Evolutionary conservation across 2,329 filamentous ascomycete genomes (phyloP), one percentile per base, ranked within the genome.

Genomic region (Fusarium staphyleae): DNA sequence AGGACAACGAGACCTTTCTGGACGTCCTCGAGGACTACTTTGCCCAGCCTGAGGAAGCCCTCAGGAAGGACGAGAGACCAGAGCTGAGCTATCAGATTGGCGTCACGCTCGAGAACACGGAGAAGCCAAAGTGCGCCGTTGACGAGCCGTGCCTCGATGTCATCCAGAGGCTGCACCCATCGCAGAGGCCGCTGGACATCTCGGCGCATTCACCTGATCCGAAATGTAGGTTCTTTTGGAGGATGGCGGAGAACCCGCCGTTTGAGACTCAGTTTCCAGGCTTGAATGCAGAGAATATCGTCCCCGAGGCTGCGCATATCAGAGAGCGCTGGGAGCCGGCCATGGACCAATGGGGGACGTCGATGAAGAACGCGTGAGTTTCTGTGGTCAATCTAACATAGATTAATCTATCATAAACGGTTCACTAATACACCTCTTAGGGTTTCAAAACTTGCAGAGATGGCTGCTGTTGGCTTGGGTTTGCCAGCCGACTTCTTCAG

Each of bases 1-100:
- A 71, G 3, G 80, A 84, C 71, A 86, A 86, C 73, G 72, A 73
- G 19, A 71, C 74, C 47, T 86, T 86, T 63, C 79, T 86, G 50
- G 82, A 86, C 69, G 75, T 86, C 30, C 78, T 86, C n/a, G 83
- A 86, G 71, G 82, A 85, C 74, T 86, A 86, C 75, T 86, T 86
- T 66, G 82, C 81, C 28, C 83, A 86, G 70, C 79, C 82, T 13
- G 72, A 74, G 14, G 75, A 69, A 8, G 69, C 66, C 3, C 75
- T 86, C 29, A 70, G 69, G 41, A 67, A 66, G 29, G 83, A 86
- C 60, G 81, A 85, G 73, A 77, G 82, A 3, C 83, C 83, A 5
- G 80, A 81, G 65, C 73, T 86, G 19, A 78, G 79, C 66, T 86
- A 84, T 73, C 83, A 86, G 72, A 77, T 86, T 42, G 83, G 83